Base-by-base conservation (phyloP, 169 alveolate species). In the Cryptosporidium sp. region DNA sequence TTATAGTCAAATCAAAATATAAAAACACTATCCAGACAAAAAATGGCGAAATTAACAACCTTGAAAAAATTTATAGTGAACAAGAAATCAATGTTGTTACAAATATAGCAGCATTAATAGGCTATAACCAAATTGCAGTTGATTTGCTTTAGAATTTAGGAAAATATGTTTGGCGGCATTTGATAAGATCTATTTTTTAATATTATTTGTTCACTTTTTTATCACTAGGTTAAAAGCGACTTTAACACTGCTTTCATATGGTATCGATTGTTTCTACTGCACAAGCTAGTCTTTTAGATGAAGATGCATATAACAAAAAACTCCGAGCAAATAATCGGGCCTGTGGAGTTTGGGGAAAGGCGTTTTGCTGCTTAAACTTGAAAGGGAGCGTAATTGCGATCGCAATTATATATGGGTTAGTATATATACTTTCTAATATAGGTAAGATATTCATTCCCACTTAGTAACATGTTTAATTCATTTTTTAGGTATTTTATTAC, bases 231-330 rank as follows among this genome's bases (percentile, higher is more conserved):
- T 56, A 56, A 26, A 5, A 56, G 9, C 18, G 26, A 23, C 14
- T 56, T 3, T n/a, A n/a, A 23, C 5, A 56, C 10, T 65, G 12
- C 10, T 23, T 31, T 33, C 72, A 65, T 65, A 80, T 80, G 89
- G 89, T 80, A 23, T 80, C 89, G 7, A 80, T 80, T 23, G 89
- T 80, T 29, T 80, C 89, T 21, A 80, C 89, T 42, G 89, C 89
- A 31, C 89, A 80, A 42, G 89, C 75, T 16, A 26, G 51, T 16
- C 75, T 60, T 37, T 45, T 80, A 23, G 39, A 45, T 39, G 89
- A 80, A 26, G 89, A 80, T 60, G 31, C 62, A 14, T 62, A 65
- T 37, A 10, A 69, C 7, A 65, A 45, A 31, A 80, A 39, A 65
- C 37, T 9, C 4, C 37, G 31, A 14, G 53, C 5, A 9, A 60